These are phyloP conservation scores for Rhodofomes roseus DNA, from an alignment of 1,284 basidiomycete genomes.

Conservation along the genomic window DNA sequence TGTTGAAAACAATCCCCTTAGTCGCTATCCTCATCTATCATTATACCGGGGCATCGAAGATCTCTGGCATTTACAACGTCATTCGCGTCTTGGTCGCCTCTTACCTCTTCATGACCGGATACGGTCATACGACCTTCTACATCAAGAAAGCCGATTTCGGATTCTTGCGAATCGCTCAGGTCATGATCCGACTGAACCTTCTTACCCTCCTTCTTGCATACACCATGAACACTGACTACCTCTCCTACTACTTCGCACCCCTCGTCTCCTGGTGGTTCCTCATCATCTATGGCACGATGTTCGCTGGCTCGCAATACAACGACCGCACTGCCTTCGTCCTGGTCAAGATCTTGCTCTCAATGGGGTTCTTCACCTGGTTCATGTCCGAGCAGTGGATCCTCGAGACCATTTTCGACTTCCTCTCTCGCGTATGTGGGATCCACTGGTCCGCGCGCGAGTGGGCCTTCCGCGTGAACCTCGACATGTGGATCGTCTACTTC, in stretches of 20 bases:
- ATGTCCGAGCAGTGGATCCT: slow-evolving; percentile 66
- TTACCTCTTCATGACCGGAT: slow-evolving; percentile 82
- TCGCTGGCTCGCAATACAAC: slow-evolving; percentile 70
- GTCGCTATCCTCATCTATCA: slow-evolving; percentile 88
- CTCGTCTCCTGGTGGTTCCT: slow-evolving; percentile 83
- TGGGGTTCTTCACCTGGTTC: slow-evolving; percentile 58
- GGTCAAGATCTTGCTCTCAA: slow-evolving; percentile 66
- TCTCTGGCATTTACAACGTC: slow-evolving; percentile 88
- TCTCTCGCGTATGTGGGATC: slow-evolving; percentile 67
- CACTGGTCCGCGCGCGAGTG: slow-evolving; percentile 84
- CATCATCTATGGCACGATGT: slow-evolving; percentile 81
- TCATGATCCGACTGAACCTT: slow-evolving; percentile 79
- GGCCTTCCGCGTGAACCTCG: slow-evolving; percentile 83
- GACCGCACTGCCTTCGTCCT: slow-evolving; percentile 65
- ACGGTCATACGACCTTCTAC: slow-evolving; percentile 75
- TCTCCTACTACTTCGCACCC: slow-evolving; percentile 86
- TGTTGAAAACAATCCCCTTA: slow-evolving; percentile 23
- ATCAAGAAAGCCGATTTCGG: slow-evolving; percentile 85
- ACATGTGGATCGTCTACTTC: slow-evolving; percentile 83
- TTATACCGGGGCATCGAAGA: slow-evolving; percentile 82
- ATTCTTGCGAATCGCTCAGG: slow-evolving; percentile 71
- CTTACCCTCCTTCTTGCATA: slow-evolving; percentile 81
- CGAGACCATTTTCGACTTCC: slow-evolving; percentile 57
- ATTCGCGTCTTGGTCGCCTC: slow-evolving; percentile 84
- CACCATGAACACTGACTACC: slow-evolving; percentile 88